phyloP scores from a whole-genome alignment of 352 stramenopile genomes.

The Globisporangium middletonii region DNA sequence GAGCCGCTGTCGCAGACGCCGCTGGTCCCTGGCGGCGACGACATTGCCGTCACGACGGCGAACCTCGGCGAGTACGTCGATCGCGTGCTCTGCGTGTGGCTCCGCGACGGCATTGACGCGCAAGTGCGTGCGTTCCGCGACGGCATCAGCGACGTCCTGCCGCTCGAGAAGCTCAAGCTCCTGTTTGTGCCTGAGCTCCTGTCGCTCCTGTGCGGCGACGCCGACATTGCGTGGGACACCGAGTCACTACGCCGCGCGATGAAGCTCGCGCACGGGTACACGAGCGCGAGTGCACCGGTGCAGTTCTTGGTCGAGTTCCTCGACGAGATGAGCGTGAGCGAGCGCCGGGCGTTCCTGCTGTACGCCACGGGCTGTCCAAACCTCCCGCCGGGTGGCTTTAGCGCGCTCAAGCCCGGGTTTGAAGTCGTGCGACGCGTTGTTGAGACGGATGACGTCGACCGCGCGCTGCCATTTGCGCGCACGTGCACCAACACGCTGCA shows the following conservation, averaged over 20 bases:
- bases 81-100: slow-evolving; percentile 53
- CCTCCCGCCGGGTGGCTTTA: slow-evolving; percentile 64
- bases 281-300: slow-evolving; percentile 61
- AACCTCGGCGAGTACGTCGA: slow-evolving; percentile 59
- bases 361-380: slow-evolving; percentile 84
- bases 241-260: slow-evolving; percentile 60
- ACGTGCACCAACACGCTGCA: slow-evolving; percentile 87
- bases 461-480: slow-evolving; percentile 70
- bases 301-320: slow-evolving; percentile 66
- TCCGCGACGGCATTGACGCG: slow-evolving; percentile 46
- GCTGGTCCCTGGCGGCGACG: slow-evolving; percentile 34
- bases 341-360: slow-evolving; percentile 70
- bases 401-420: slow-evolving; percentile 61
- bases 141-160: slow-evolving; percentile 66
- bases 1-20: slow-evolving; percentile 73
- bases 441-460: slow-evolving; percentile 62
- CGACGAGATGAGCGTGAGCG: slow-evolving; percentile 46
- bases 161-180: slow-evolving; percentile 62
- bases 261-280: slow-evolving; percentile 82
- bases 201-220: slow-evolving; percentile 60
- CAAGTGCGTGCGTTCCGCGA: slow-evolving; percentile 76
- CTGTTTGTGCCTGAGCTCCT: slow-evolving; percentile 66
- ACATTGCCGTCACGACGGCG: slow-evolving; percentile 37
- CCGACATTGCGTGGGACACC: slow-evolving; percentile 64
- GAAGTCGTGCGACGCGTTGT: slow-evolving; percentile 80